Evolutionary conservation across 768 basidiomycete species (phyloP), one percentile per base, ranked within the genome.

Genomic region (Mycena vitilis): DNA sequence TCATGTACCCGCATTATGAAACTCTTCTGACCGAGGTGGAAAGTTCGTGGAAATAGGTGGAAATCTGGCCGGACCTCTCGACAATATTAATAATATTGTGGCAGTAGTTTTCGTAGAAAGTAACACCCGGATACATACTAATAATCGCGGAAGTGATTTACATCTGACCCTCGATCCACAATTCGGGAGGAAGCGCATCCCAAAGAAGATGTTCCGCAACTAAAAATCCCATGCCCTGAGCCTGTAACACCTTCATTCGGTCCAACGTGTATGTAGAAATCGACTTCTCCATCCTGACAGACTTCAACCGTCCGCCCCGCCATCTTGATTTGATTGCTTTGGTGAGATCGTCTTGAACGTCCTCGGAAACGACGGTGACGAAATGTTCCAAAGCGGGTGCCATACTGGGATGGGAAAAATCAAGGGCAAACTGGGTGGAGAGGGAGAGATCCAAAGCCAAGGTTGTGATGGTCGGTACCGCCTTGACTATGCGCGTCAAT

Each of bases 371-470:
- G 18, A 11, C 2, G 25, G 36, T 2, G 15, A 44, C 9, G 12
- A 65, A 18, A 9, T 18, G n/a, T 25, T 65, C 55, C 45, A 65
- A 42, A 2, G 63, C 54, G 20, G 54, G 44, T 9, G 63, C 44
- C 12, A 48, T 4, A 16, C 9, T 48, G n/a, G 55, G 25, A 16
- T n/a, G 25, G 4, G 55, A 57, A 8, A 64, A 49, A 34, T n/a
- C 37, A 11, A 18, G 22, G 15, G 23, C 37, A 23, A 57, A 49
- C 12, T 13, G 37, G n/a, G 25, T 12, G 11, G 63, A 47, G 23
- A 48, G 5, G 2, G 7, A 2, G 12, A 16, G 13, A 18, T 18
- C 2, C 8, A 55, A 11, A 16, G 34, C 54, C 34, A 57, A 45
- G 10, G 18, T 20, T 12, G 20, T 47, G n/a, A 64, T 2, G 8